Evolutionary conservation across 805 yeast species (phyloP).

Genomic region (Ogataea pignaliae): DNA sequence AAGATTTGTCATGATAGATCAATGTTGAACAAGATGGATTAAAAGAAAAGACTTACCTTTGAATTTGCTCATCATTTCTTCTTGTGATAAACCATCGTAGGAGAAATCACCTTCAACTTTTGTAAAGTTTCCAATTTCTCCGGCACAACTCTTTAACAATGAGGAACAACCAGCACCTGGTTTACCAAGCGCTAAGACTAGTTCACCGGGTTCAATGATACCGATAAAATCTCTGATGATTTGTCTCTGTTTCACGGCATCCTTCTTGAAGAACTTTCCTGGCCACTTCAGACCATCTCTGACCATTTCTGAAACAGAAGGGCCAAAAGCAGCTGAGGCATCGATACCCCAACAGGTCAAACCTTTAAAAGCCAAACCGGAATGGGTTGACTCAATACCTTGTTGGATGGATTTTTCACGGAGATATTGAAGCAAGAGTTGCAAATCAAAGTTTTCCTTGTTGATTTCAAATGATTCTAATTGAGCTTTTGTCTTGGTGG

Average conservation of each 20-base stretch:
- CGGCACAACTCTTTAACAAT: slow-evolving; percentile 59
- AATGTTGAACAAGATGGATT: neutral
- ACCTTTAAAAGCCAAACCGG: slow-evolving; percentile 46
- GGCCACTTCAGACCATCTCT: slow-evolving; percentile 32
- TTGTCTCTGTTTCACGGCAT: slow-evolving; percentile 28
- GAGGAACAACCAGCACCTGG: slow-evolving; percentile 84
- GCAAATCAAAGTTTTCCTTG: slow-evolving; percentile 42
- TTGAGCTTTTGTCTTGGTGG: slow-evolving; percentile 44
- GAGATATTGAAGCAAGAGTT: slow-evolving; percentile 37
- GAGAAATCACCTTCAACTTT: slow-evolving; percentile 50
- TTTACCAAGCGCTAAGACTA: slow-evolving; percentile 64
- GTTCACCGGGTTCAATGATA: slow-evolving; percentile 54
- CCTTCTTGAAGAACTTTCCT: slow-evolving; percentile 28
- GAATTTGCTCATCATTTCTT: slow-evolving; percentile 55
- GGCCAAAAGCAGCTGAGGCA: slow-evolving; percentile 49
- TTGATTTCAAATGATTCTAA: slow-evolving; percentile 41
- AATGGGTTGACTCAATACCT: slow-evolving; percentile 43
- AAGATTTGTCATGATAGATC: neutral
- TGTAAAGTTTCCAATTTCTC: slow-evolving; percentile 39
- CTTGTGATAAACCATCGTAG: slow-evolving; percentile 58
- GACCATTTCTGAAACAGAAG: slow-evolving; percentile 40
- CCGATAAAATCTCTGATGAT: slow-evolving; percentile 40
- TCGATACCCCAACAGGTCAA: slow-evolving; percentile 46
- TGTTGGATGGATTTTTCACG: slow-evolving; percentile 35
- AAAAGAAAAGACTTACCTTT: slow-evolving; percentile 30